Conservation (phyloP, 2,329 filamentous ascomycete species). For the Trichoderma cornu-damae region DNA sequence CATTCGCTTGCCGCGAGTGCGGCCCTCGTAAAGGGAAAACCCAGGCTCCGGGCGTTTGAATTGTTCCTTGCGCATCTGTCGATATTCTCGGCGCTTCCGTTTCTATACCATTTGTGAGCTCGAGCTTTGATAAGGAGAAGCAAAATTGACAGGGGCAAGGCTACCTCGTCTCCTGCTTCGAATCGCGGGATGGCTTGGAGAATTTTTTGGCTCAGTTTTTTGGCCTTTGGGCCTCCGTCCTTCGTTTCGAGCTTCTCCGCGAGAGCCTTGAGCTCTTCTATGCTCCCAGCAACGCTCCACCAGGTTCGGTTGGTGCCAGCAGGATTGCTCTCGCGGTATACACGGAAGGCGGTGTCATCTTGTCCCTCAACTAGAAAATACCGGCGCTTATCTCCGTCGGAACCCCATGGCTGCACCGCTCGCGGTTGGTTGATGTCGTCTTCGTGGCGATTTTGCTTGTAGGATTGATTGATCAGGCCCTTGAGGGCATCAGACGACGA, state of each 20-base stretch:
- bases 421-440: constrained; percentile 76
- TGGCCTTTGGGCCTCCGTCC: constrained; percentile 78
- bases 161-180: constrained; percentile 84
- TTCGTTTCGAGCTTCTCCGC: constrained; percentile 69
- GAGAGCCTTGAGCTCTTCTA: constrained; percentile 74
- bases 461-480: constrained; percentile 74
- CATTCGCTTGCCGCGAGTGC: constrained; percentile 90
- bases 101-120: constrained; percentile 53
- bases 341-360: constrained; percentile 87
- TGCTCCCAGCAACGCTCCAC: constrained; percentile 87
- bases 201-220: constrained; percentile 72
- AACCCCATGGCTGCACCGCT: constrained; percentile 85
- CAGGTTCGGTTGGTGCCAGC: constrained; percentile 71
- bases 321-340: constrained; percentile 91
- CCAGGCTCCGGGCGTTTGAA: constrained; percentile 84
- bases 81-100: constrained; percentile 87
- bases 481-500: constrained; percentile 81
- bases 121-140: neutral
- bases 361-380: constrained; percentile 93
- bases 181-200: constrained; percentile 77
- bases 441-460: constrained; percentile 82
- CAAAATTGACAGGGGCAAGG: constrained; percentile 20
- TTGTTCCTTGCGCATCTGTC: constrained; percentile 75
- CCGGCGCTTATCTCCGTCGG: constrained; percentile 81
- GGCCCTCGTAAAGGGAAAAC: constrained; percentile 91